Percentiles rank a stretch among this genome's conserved stretches.
phyloP scores from a whole-genome alignment of 1,284 basidiomycete species.

The Malassezia furfur region DNA sequence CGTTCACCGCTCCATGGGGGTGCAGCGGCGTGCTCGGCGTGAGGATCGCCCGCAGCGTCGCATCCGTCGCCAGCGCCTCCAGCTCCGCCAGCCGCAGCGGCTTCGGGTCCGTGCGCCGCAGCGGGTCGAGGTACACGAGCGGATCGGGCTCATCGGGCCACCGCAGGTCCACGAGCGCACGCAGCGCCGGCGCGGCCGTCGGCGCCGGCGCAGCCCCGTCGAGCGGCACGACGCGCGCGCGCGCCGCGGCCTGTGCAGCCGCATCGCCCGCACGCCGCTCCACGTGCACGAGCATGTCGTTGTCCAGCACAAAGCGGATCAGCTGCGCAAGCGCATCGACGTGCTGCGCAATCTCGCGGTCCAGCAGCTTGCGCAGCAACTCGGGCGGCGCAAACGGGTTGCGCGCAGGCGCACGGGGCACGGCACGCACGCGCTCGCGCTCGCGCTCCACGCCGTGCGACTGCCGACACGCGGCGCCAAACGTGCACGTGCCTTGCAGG shows the following conservation, averaged over 20 bases:
- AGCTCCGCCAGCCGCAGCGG: conserved; percentile 35
- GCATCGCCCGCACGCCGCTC: conserved; percentile 73
- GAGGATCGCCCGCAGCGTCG: conserved; percentile 29
- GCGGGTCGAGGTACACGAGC: conserved; percentile 42
- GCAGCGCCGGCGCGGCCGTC: conserved; percentile 24
- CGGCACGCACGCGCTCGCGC: conserved; percentile 4
- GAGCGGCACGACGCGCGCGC: conserved; percentile 21
- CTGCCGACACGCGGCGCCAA: conserved; percentile 31
- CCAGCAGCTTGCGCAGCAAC: conserved; percentile 56
- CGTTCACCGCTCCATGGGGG: conserved; percentile 25
- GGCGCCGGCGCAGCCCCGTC: background rate
- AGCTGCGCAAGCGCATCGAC: conserved; percentile 86
- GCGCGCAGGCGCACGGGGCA: conserved; percentile 26
- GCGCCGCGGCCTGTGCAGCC: conserved; percentile 52
- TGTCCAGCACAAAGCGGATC: conserved; percentile 81
- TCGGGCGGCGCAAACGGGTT: conserved; percentile 43
- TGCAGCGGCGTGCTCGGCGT: conserved; percentile 20
- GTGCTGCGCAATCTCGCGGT: conserved; percentile 78
- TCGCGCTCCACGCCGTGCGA: conserved; percentile 17
- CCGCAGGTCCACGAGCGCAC: conserved; percentile 26
- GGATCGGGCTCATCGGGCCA: conserved; percentile 44
- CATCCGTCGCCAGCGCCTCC: conserved; percentile 31
- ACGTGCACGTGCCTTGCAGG: conserved; percentile 30
- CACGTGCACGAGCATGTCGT: conserved; percentile 74
- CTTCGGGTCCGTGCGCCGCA: conserved; percentile 41